phyloP scores from a whole-genome alignment of 1,284 basidiomycete genomes.

The Ceraceosorus bombacis region DNA sequence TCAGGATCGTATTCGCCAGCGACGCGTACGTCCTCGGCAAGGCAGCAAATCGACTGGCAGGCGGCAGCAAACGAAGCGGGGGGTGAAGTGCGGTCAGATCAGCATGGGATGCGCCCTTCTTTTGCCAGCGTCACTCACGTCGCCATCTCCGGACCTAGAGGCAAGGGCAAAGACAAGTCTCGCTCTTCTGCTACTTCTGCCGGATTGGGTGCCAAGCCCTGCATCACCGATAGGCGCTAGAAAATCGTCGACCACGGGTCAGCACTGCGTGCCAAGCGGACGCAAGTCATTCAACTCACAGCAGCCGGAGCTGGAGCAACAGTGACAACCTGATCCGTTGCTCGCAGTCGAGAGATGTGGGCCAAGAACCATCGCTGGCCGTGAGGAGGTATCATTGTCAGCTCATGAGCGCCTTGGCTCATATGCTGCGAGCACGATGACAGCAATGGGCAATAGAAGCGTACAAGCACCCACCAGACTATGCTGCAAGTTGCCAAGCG shows the following conservation, averaged over 20 bases:
- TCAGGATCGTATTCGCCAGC: slow-evolving; percentile 74
- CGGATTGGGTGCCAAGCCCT: background rate
- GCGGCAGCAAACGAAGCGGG: background rate
- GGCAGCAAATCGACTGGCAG: slow-evolving; percentile 55
- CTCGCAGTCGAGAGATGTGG: slow-evolving; percentile 29
- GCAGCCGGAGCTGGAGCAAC: slow-evolving; percentile 8
- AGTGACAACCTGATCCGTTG: slow-evolving; percentile 46
- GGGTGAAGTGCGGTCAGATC: background rate
- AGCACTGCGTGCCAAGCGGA: background rate
- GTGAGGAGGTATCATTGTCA: background rate
- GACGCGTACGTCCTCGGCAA: slow-evolving; percentile 81
- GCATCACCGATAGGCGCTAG: background rate
- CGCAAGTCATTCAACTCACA: background rate
- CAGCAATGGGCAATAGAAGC: background rate
- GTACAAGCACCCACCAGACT: slow-evolving; percentile 52
- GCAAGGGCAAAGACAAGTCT: slow-evolving; percentile 21
- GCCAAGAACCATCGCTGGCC: slow-evolving; percentile 27
- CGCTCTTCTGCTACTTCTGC: slow-evolving; percentile 8
- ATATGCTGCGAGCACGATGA: background rate
- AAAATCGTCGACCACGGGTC: background rate
- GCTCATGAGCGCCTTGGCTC: background rate
- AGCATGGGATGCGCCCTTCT: too few relatives aligned
- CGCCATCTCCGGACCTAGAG: slow-evolving; percentile 23
- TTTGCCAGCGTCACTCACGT: background rate
- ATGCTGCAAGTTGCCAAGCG: slow-evolving; percentile 71